Evolutionary conservation across 2,329 filamentous ascomycete species (phyloP).

Genomic region (Alternaria rosae): DNA sequence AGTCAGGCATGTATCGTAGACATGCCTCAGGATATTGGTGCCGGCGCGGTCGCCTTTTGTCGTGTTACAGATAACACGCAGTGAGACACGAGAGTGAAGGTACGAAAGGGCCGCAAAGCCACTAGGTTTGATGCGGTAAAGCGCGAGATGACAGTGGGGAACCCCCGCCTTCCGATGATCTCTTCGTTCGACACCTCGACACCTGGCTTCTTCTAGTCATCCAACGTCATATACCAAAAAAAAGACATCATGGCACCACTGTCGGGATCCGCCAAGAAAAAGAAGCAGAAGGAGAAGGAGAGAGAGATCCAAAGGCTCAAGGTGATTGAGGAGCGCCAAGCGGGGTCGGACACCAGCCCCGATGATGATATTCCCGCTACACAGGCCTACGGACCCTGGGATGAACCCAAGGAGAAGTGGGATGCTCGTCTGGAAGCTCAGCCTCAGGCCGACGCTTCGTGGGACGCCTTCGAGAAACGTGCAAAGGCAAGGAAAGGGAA

Average conservation of each 20-base stretch:
- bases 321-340: constrained; percentile 3
- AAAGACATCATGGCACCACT: not conserved
- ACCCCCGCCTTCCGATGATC: not conserved
- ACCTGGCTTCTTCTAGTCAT: not conserved
- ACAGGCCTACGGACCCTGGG: not conserved
- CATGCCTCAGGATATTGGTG: not conserved
- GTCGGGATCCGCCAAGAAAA: not conserved
- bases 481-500: constrained; percentile 3
- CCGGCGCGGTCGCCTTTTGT: not conserved
- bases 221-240: not conserved
- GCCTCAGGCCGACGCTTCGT: not conserved
- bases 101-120: not conserved
- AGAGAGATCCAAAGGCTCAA: constrained; percentile 2
- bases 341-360: constrained; percentile 4
- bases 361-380: constrained; percentile 1
- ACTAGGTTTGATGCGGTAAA: not conserved
- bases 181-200: not conserved
- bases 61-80: not conserved
- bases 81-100: not conserved
- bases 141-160: not conserved
- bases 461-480: not conserved
- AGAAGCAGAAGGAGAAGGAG: constrained; percentile 6
- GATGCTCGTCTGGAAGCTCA: constrained; percentile 2
- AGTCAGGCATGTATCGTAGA: not conserved
- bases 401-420: constrained; percentile 1